Evolutionary conservation across 371 early-diverging fungal genomes (phyloP), one percentile per base, ranked within the genome.

Genomic region (Actinomortierella ambigua): DNA sequence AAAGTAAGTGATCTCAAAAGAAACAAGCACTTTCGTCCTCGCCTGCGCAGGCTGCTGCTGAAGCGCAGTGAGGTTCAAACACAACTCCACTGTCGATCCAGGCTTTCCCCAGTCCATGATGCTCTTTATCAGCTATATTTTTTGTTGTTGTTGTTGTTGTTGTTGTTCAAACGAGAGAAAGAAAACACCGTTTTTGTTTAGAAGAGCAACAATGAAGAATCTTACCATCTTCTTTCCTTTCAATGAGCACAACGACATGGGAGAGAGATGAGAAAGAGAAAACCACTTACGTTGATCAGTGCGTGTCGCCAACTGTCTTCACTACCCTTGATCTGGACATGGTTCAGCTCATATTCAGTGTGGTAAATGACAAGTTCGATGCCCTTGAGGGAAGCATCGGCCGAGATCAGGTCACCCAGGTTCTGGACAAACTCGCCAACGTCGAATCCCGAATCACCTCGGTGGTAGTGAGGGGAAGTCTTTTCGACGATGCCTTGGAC

Each of bases 321-420:
- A 60, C 86, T 83, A 3, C 86, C 88, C 24, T 83, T 69, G 42
- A 87, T 85, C 43, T 78, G 76, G 14, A 82, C 67, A 63, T 85
- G 82, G 64, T 82, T 79, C 55, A 86, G 49, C 2, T 71, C 85
- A 66, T 75, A 75, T 50, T 87, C 85, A 0, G 79, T 66, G 56
- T 86, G 86, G 57, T 82, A 85, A n/a, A 89, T 75, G 0, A 85
- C 83, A 50, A 89, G 71, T 58, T 86, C 84, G 3, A 89, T 83
- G 14, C 79, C 82, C 40, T 82, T 68, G 22, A 79, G 70, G n/a
- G 85, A 77, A 8, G 86, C 84, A 57, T 81, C 79, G 18, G 87
- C 89, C 15, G 88, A 85, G 55, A 87, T 71, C 13, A 84, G 80
- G 66, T 89, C 89, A 7, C 86, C 88, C 2, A 89, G 77, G 56